phyloP scores from a whole-genome alignment of 768 basidiomycete species.

The Tulasnella sp. region DNA sequence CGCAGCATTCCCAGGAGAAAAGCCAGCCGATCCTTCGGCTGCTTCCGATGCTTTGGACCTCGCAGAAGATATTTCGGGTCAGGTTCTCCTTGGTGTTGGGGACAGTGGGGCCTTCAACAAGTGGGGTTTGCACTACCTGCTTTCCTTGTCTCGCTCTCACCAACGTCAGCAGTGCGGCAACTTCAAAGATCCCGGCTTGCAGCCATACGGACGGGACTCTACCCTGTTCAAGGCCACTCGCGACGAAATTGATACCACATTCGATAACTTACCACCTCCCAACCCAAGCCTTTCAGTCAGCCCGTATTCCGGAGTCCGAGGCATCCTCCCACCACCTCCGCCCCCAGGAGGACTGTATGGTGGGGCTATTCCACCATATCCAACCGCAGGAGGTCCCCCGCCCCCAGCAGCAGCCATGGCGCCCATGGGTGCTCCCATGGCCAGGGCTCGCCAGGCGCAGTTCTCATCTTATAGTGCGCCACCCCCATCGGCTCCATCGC shows the following conservation, averaged over 20 bases:
- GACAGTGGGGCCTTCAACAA: constrained; percentile 13
- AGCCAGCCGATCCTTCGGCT: background rate
- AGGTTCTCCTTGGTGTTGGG: constrained; percentile 28
- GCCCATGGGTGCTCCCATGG: too few species aligned
- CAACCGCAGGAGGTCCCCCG: background rate
- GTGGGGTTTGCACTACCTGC: constrained; percentile 33
- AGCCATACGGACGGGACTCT: constrained; percentile 30
- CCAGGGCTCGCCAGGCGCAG: too few species aligned
- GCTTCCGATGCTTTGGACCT: constrained; percentile 25
- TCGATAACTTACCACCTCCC: constrained; percentile 32
- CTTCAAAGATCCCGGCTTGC: constrained; percentile 32
- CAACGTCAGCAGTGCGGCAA: constrained; percentile 33
- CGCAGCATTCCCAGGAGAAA: constrained; percentile 10
- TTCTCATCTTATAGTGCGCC: too few species aligned
- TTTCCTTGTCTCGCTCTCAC: constrained; percentile 31
- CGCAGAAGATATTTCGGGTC: constrained; percentile 30
- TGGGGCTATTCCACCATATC: too few species aligned
- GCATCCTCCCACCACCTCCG: background rate
- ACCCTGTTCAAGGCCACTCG: constrained; percentile 25
- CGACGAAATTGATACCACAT: constrained; percentile 31
- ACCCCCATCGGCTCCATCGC: background rate
- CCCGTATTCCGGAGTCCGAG: background rate
- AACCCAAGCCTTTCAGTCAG: constrained; percentile 14
- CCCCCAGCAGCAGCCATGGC: background rate
- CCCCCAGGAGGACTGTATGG: background rate